Conservation (phyloP, 768 basidiomycete species). For the Crepidotus variabilis region DNA sequence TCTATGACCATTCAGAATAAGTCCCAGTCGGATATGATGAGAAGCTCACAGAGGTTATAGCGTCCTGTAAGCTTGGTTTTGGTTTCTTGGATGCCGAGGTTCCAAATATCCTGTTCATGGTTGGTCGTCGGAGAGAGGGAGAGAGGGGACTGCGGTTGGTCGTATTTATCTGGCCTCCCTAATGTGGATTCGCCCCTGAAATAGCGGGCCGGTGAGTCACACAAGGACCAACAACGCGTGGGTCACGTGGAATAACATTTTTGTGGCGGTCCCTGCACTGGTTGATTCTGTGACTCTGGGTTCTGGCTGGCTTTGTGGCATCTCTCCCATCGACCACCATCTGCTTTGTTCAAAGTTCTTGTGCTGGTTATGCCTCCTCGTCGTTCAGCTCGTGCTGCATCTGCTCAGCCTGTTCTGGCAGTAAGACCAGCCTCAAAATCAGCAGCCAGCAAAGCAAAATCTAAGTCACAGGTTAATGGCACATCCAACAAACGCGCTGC, state of each 20-base stretch:
- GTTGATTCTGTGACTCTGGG: constrained; percentile 3
- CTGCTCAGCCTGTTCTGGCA: constrained; percentile 31
- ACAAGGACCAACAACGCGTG: constrained; percentile 35
- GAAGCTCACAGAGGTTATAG: constrained; percentile 76
- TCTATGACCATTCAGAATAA: constrained; percentile 42
- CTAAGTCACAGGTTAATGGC: constrained; percentile 30
- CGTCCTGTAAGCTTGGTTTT: constrained; percentile 84
- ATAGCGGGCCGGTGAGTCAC: constrained; percentile 8
- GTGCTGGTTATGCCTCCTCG: constrained; percentile 35
- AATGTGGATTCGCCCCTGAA: neutral
- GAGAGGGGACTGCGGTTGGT: no score
- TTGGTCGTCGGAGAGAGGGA: constrained; percentile 6
- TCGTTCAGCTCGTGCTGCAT: constrained; percentile 50
- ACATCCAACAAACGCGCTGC: constrained; percentile 46
- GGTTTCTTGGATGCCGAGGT: constrained; percentile 74
- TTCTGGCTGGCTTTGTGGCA: neutral
- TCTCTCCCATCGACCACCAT: constrained; percentile 14
- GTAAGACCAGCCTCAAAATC: constrained; percentile 20
- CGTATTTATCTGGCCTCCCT: no score
- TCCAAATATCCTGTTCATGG: constrained; percentile 87
- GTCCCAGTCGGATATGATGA: neutral
- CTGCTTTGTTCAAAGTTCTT: constrained; percentile 13
- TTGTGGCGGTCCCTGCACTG: neutral
- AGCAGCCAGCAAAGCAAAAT: constrained; percentile 23
- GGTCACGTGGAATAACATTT: constrained; percentile 26